phyloP scores from a whole-genome alignment of 2,329 filamentous ascomycete species.

The Claviceps spartinae region DNA sequence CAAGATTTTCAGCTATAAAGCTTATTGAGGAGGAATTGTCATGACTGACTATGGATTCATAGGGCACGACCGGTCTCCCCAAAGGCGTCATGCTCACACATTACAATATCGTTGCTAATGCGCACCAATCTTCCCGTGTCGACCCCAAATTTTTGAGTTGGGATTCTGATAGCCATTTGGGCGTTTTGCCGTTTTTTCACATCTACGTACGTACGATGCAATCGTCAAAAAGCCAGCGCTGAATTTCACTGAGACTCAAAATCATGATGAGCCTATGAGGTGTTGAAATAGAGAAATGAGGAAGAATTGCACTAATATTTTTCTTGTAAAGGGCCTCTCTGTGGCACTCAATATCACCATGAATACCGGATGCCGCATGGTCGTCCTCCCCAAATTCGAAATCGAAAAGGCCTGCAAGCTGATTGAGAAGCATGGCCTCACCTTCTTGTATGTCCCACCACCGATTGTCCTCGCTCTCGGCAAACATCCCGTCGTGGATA shows the following conservation, averaged over 20 bases:
- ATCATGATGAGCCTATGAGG: not conserved
- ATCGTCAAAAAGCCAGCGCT: no score
- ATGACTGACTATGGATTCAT: not conserved
- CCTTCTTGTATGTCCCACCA: constrained; percentile 70
- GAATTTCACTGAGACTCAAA: no score
- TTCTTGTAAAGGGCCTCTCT: constrained; percentile 16
- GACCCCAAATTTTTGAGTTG: constrained; percentile 44
- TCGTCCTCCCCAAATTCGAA: constrained; percentile 65
- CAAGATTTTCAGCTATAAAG: not conserved
- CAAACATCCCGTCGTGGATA: constrained; percentile 63
- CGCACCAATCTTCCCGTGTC: constrained; percentile 38
- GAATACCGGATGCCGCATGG: constrained; percentile 53
- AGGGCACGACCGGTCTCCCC: constrained; percentile 76
- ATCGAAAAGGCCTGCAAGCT: constrained; percentile 64
- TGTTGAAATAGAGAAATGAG: not conserved
- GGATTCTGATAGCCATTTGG: constrained; percentile 58
- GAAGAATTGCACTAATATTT: not conserved
- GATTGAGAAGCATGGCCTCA: constrained; percentile 63
- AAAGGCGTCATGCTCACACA: constrained; percentile 88
- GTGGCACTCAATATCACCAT: constrained; percentile 17
- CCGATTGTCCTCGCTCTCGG: constrained; percentile 69
- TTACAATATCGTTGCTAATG: constrained; percentile 66
- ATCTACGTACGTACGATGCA: constrained; percentile 52
- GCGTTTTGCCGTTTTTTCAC: constrained; percentile 80
- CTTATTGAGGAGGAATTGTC: not conserved